A percentile compares a stretch with the other conserved stretches of the same genome.
phyloP scores from a whole-genome alignment of 169 alveolate genomes.

The Cryptosporidium andersoni region DNA sequence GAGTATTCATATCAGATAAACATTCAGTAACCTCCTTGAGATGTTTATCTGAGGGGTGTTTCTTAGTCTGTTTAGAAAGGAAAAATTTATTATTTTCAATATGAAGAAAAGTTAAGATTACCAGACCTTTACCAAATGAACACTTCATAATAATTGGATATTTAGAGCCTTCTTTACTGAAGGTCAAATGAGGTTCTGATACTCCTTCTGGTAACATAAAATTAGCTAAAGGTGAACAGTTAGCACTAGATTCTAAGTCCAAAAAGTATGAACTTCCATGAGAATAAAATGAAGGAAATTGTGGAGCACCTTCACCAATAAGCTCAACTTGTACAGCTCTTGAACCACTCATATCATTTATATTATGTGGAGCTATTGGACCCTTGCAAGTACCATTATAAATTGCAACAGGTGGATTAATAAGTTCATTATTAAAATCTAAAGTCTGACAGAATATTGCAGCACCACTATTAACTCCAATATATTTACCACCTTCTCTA shows the following conservation, averaged over 20 bases:
- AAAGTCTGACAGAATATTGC: not conserved
- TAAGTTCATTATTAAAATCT: constrained; percentile 12
- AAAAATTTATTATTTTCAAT: constrained; percentile 33
- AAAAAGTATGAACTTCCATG: constrained; percentile 47
- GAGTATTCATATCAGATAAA: too few relatives aligned
- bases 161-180: constrained; percentile 2
- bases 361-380: constrained; percentile 28
- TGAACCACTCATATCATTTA: constrained; percentile 23
- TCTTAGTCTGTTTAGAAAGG: not conserved
- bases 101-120: constrained; percentile 36
- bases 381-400: constrained; percentile 40
- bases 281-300: not conserved
- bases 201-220: constrained; percentile 6
- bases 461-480: too few relatives aligned
- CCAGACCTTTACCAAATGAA: constrained; percentile 46
- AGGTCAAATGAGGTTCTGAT: constrained; percentile 9
- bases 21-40: not conserved
- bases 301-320: too few relatives aligned
- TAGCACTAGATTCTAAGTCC: constrained; percentile 9
- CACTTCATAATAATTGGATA: constrained; percentile 39
- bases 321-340: constrained; percentile 11
- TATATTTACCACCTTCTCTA: too few relatives aligned
- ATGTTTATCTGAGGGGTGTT: constrained; percentile 8
- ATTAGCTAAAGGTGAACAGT: constrained; percentile 19
- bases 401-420: not conserved